Evolutionary conservation across 768 basidiomycete species (phyloP).

Genomic region (Crepidotus variabilis): DNA sequence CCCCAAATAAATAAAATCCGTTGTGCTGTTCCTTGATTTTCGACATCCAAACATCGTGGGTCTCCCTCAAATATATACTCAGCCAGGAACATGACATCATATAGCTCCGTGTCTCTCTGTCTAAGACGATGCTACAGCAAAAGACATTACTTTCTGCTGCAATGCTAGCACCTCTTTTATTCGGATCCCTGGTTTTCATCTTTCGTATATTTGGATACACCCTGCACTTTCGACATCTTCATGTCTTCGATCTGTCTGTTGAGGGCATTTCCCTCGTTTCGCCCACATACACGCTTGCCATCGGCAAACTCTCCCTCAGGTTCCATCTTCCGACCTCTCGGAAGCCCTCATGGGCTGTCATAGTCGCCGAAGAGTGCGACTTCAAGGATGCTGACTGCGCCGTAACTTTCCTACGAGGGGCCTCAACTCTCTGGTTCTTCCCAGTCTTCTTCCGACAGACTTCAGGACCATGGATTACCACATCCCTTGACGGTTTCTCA

Average conservation of each 20-base stretch:
- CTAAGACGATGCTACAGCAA: neutral
- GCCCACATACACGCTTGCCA: constrained; percentile 6
- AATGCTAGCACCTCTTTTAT: neutral
- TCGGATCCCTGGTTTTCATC: neutral
- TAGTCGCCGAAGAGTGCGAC: constrained; percentile 23
- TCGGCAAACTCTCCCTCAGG: constrained; percentile 20
- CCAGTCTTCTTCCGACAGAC: constrained; percentile 34
- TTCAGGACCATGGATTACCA: constrained; percentile 30
- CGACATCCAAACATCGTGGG: too few relatives aligned
- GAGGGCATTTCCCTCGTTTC: constrained; percentile 10
- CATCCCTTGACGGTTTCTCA: constrained; percentile 32
- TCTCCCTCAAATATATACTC: too few relatives aligned
- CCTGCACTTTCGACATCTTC: neutral
- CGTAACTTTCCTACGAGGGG: constrained; percentile 16
- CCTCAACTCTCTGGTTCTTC: constrained; percentile 31
- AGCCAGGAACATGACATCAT: too few relatives aligned
- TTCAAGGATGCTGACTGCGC: constrained; percentile 25
- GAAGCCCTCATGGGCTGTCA: constrained; percentile 17
- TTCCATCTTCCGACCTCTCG: constrained; percentile 1
- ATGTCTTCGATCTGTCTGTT: neutral
- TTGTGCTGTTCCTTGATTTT: too few relatives aligned
- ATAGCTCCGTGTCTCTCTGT: too few relatives aligned
- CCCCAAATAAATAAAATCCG: too few relatives aligned
- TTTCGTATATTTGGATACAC: neutral
- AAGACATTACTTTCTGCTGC: constrained; percentile 1